Percentiles rank a stretch among this genome's conserved stretches.
These are phyloP conservation scores for Phytophthora megakarya DNA, from an alignment of 352 stramenopile genomes.

Conservation along the genomic window DNA sequence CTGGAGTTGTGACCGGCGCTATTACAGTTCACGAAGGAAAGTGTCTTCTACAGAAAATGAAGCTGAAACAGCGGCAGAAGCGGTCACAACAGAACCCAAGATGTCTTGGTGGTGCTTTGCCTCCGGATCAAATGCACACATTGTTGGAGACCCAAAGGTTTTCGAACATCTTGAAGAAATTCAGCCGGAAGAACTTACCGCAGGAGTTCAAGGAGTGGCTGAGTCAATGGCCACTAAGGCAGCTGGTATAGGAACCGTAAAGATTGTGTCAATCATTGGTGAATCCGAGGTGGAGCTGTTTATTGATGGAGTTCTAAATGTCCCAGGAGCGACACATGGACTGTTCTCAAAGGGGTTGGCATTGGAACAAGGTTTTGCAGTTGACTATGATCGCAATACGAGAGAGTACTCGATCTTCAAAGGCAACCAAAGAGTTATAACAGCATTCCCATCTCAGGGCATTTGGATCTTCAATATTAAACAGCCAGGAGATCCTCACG, in stretches of 20 bases:
- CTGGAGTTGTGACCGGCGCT: not conserved
- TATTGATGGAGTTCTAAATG: constrained; percentile 3
- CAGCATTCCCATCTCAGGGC: not conserved
- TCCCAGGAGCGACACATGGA: not conserved
- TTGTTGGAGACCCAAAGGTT: not conserved
- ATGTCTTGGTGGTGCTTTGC: not conserved
- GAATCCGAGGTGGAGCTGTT: not conserved
- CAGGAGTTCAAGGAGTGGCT: not conserved
- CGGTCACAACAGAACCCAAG: not conserved
- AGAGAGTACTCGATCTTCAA: not conserved
- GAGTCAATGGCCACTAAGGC: not conserved
- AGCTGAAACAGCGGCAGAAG: not conserved
- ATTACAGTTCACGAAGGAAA: too few relatives aligned
- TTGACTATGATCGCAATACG: not conserved
- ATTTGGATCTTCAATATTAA: constrained; percentile 5
- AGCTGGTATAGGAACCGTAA: not conserved
- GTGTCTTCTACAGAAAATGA: too few relatives aligned
- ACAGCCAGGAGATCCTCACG: not conserved
- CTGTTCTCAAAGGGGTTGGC: constrained; percentile 5
- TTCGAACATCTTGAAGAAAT: constrained; percentile 5
- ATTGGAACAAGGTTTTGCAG: constrained; percentile 1
- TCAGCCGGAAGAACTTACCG: not conserved
- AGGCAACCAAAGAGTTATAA: not conserved
- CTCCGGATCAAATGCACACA: not conserved
- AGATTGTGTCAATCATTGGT: not conserved